Evolutionary conservation across 2,329 filamentous ascomycete species (phyloP), one percentile per base, ranked within the genome.

Genomic region (Clonostachys rhizophaga): DNA sequence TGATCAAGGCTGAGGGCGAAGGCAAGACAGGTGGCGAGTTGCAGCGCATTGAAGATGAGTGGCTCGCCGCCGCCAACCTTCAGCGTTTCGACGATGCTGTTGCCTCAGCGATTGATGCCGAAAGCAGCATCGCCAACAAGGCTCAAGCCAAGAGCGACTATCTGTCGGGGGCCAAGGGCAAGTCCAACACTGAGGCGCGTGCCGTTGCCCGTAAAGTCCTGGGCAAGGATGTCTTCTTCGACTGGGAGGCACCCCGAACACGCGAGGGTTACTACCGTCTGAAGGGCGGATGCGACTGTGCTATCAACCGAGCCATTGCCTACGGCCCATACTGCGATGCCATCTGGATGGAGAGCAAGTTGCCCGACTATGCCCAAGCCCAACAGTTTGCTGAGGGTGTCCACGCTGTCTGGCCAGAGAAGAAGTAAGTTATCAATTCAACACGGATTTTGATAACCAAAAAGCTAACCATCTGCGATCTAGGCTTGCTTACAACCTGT

Each of bases 301-400:
- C 91, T 50, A 75, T 97, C 65, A 95, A 94, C 77, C 84, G 92
- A 43, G 92, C 91, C 34, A 73, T 95, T 49, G 90, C 92, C 6
- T 97, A 95, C 63, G 92, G 89, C 0, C 92, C 94, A 3, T 96
- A 95, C 72, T 87, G 87, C 52, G 92, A 97, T 62, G 84, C 95
- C 66, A 95, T 99, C 69, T 99, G 94, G 94, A 99, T 99, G 94
- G 94, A 99, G 81, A 92, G 87, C 74, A 96, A 96, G 74, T 77
- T 96, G 55, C 94, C 94, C 42, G 92, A 97, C 66, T 97, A 78
- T 67, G 78, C 78, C 44, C 94, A 97, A 74, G 94, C 94, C 20
- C 82, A 90, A 74, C 87, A 96, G 63, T 99, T 99, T 58, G 91
- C 94, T 34, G 79, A 88, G 40, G 92, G 94, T 44, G 92, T 99